Evolutionary conservation across 257 asterid species (phyloP), one percentile per base, ranked within the genome.

Genomic region (Perilla frutescens): DNA sequence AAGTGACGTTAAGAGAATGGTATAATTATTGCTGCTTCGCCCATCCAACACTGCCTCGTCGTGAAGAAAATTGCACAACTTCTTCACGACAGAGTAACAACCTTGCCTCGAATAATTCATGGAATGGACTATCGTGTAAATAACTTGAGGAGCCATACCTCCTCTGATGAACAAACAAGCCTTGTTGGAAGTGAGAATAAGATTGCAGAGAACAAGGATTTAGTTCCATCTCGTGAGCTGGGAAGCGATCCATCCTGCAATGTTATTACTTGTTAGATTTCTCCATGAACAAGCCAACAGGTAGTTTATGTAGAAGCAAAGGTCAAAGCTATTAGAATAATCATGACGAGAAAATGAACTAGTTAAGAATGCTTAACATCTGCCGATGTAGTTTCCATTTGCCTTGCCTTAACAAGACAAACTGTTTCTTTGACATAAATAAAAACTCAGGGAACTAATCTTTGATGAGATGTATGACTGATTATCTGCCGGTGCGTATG

Each of bases 171-270:
- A 59, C 3, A 20, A 20, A 20, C 26, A 20, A 20, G 26, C 26
- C 26, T 20, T 20, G 26, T 20, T 20, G 26, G 26, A 20, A 20
- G 26, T 20, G 26, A 20, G 26, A 20, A 20, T 20, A 20, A 20
- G 26, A 20, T 20, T 20, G 26, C 26, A 20, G 26, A 20, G 26
- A 20, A 20, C 26, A 20, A 20, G 26, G 26, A 20, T 20, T 20
- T 20, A 20, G 26, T 20, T 7, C 15, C 45, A 4, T 39, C 62
- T 37, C 37, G 51, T 50, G 57, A 48, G n/a, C 40, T 12, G 50
- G 43, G 34, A 11, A 57, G 26, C 15, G 59, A 41, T 69, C 40
- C 53, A 44, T 37, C 73, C 80, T 51, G 74, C 32, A 70, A 41
- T n/a, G 50, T 5, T 43, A 29, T 2, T 6, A 68, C 71, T 44